phyloP scores from a whole-genome alignment of 768 basidiomycete genomes.

The Pholiota microspora region DNA sequence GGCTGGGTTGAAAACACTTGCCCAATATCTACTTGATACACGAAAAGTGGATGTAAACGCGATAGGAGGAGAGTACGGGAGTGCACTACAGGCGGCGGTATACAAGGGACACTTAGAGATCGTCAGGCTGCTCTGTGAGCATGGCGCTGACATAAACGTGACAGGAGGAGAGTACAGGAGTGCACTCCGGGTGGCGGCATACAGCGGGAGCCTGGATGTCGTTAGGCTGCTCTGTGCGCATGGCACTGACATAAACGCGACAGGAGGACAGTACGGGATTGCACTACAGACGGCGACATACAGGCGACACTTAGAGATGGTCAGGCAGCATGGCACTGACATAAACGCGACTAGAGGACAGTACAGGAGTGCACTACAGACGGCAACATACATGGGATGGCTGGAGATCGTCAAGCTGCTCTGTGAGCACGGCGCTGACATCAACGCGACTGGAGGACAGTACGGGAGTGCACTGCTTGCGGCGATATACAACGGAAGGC shows the following conservation, averaged over 20 bases:
- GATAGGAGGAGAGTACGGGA: too few species aligned
- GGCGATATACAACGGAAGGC: neutral
- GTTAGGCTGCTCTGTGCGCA: neutral
- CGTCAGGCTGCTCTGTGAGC: too few species aligned
- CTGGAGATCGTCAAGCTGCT: neutral
- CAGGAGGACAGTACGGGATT: neutral
- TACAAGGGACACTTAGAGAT: too few species aligned
- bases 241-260: neutral
- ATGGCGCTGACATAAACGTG: too few species aligned
- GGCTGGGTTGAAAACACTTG: neutral
- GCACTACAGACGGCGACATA: neutral
- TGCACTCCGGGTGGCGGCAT: too few species aligned
- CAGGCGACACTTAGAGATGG: neutral
- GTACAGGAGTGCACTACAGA: neutral
- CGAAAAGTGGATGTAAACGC: too few species aligned
- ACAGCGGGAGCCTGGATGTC: too few species aligned
- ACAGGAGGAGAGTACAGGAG: too few species aligned
- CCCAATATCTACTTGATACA: neutral
- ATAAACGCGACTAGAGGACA: too few species aligned
- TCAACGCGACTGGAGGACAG: neutral
- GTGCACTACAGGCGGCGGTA: too few species aligned
- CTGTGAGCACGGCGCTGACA: neutral
- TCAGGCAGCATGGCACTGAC: neutral
- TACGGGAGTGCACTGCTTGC: neutral
- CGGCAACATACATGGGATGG: neutral